Percentiles rank a stretch among this genome's conserved stretches.
phyloP scores from a whole-genome alignment of 148 eudicot species.

The Silene latifolia region DNA sequence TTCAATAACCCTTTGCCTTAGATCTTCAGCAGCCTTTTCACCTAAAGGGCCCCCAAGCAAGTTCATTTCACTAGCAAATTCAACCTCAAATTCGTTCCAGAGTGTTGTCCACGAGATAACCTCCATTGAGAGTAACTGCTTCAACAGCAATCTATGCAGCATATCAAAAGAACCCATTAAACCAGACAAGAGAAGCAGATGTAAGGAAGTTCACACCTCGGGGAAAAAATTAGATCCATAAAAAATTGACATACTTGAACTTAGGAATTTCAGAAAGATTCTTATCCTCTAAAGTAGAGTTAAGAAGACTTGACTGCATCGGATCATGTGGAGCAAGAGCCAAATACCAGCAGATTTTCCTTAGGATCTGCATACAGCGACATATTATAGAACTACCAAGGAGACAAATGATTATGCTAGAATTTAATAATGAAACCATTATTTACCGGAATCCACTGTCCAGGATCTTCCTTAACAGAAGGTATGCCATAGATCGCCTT shows the following conservation, averaged over 20 bases:
- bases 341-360: constrained; percentile 94
- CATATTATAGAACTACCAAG: neutral
- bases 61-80: constrained; percentile 77
- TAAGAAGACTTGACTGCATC: constrained; percentile 94
- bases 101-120: constrained; percentile 82
- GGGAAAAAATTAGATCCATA: neutral
- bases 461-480: constrained; percentile 61
- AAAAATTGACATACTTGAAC: constrained; percentile 54
- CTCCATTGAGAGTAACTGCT: constrained; percentile 93
- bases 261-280: constrained; percentile 81
- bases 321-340: constrained; percentile 86
- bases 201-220: neutral
- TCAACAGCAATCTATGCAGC: constrained; percentile 55
- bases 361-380: constrained; percentile 45
- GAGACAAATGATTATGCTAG: neutral
- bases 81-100: constrained; percentile 75
- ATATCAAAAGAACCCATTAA: constrained; percentile 3
- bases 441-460: constrained; percentile 72
- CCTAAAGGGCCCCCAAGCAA: constrained; percentile 85
- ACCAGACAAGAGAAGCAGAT: neutral
- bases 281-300: constrained; percentile 89
- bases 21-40: constrained; percentile 92
- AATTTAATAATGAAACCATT: neutral
- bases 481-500: constrained; percentile 84
- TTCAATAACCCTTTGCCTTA: constrained; percentile 82